Evolutionary conservation across 2,329 filamentous ascomycete species (phyloP), one percentile per base, ranked within the genome.

Genomic region (Juglanconis oblonga): DNA sequence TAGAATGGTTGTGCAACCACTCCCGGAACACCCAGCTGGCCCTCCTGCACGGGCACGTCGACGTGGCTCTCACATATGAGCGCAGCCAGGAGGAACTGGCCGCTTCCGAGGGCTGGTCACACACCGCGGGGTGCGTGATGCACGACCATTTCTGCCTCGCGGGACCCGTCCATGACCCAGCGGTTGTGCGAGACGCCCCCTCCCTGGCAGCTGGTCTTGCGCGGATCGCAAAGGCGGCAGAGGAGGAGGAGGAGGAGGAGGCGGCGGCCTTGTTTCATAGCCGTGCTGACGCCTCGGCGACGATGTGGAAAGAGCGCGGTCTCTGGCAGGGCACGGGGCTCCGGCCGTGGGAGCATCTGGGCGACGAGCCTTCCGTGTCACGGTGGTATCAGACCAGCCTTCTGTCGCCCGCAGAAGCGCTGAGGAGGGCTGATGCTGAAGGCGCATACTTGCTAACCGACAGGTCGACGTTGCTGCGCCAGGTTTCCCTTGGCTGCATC

Each of bases 101-200:
- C 13, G 57, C 50, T 8, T 10, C 60, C 17, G 60, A 62, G 36
- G 60, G 60, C 35, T 62, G 60, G 60, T 59, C 60, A 31, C n/a
- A 31, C 6, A 59, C 56, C 10, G 49, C 33, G 11, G 60, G 60
- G 10, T 59, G 56, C 4, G 53, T 59, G n/a, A 59, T 62, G 36
- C 60, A 62, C 50, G 60, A 62, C 32, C 60, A 62, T 42, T 62
- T 62, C 32, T 62, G 60, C 36, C 32, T 62, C 17, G 60, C 57
- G 32, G 60, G 60, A 17, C 60, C 60, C 14, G 10, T 45, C 10
- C 6, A 29, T 2, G 60, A 62, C 6, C 57, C 60, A 35, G 57
- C 44, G 4, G 49, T 42, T 9, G 42, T 62, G 24, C n/a, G 50
- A 9, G 17, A 31, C 29, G 53, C 52, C 1, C 24, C 0, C 0